A percentile compares a stretch with the other conserved stretches of the same genome.
These are phyloP conservation scores for Benincasa hispida DNA, from an alignment of 306 rosid species.

Conservation along the genomic window DNA sequence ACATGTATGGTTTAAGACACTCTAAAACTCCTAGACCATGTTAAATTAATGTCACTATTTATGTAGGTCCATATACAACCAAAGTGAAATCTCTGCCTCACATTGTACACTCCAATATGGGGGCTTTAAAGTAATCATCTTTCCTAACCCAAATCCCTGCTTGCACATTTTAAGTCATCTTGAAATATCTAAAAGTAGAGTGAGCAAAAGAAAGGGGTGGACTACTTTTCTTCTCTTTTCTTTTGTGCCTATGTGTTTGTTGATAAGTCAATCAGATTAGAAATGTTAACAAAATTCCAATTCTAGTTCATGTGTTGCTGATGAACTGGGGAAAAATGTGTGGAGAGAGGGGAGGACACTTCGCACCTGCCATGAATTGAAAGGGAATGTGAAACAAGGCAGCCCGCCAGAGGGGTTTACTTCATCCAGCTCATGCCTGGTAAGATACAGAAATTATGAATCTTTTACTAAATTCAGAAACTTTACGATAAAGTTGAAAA, in stretches of 20 bases:
- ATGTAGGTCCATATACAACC: not conserved
- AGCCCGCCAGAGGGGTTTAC: not conserved
- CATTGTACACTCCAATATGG: not conserved
- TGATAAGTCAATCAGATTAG: not conserved
- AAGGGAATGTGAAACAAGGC: not conserved
- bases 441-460: not conserved
- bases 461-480: not conserved
- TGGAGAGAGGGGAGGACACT: not conserved
- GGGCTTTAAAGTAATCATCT: not conserved
- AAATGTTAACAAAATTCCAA: not conserved
- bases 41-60: not conserved
- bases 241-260: not conserved
- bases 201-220: not conserved
- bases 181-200: not conserved
- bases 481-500: not conserved
- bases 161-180: not conserved
- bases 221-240: not conserved
- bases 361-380: not conserved
- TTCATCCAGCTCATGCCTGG: slow-evolving; percentile 3
- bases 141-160: not conserved
- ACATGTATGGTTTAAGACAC: not conserved
- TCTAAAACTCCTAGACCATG: not conserved
- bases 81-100: not conserved
- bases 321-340: not conserved
- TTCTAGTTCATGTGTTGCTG: not conserved